These are phyloP conservation scores for Escovopsis weberi DNA, from an alignment of 2,329 filamentous ascomycete genomes.

Conservation along the genomic window DNA sequence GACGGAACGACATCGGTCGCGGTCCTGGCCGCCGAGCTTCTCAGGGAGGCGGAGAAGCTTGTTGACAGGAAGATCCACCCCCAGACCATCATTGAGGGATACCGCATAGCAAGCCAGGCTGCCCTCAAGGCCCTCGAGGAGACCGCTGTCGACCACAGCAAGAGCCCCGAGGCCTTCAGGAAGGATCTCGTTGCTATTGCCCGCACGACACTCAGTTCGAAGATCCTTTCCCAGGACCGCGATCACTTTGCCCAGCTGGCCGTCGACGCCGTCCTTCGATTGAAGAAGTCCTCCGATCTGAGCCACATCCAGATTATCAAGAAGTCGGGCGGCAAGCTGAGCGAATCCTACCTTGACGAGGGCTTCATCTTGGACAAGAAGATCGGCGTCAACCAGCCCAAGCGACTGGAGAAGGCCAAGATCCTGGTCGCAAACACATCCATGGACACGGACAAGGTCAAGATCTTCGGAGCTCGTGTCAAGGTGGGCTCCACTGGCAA, in stretches of 20 bases:
- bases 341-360: constrained; percentile 93
- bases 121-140: constrained; percentile 74
- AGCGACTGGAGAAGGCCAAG: constrained; percentile 93
- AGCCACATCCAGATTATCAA: constrained; percentile 99
- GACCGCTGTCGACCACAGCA: constrained; percentile 80
- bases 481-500: constrained; percentile 95
- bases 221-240: constrained; percentile 87
- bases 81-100: constrained; percentile 98
- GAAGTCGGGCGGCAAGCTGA: constrained; percentile 94
- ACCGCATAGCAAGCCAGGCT: constrained; percentile 87
- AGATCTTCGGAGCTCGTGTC: constrained; percentile 94
- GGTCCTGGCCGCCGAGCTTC: constrained; percentile 83
- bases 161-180: constrained; percentile 68
- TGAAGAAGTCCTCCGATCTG: constrained; percentile 82
- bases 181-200: constrained; percentile 84
- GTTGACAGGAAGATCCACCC: constrained; percentile 98
- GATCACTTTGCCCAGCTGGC: constrained; percentile 84
- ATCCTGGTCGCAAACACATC: constrained; percentile 95
- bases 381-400: constrained; percentile 97
- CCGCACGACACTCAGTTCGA: constrained; percentile 89
- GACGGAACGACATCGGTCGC: constrained; percentile 98
- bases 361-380: constrained; percentile 99
- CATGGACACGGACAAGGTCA: constrained; percentile 99
- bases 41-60: constrained; percentile 92
- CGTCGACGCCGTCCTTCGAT: constrained; percentile 76